phyloP scores from a whole-genome alignment of 805 yeast species.

The Saccharomycopsis lassenensis region DNA sequence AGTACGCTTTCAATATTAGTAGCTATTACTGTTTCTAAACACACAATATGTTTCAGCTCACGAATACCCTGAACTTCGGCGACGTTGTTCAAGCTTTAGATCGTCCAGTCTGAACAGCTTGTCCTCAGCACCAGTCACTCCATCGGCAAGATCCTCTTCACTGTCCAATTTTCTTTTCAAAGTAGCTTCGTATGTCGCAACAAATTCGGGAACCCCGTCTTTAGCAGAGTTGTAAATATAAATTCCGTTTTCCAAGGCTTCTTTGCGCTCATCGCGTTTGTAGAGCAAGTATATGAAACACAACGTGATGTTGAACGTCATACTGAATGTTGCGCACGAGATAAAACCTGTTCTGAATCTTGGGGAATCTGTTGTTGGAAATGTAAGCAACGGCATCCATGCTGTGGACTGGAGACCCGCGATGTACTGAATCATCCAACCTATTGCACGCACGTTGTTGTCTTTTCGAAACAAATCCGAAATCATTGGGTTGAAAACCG shows the following conservation, averaged over 20 bases:
- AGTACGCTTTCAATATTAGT: too few species aligned
- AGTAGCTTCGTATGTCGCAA: conserved; percentile 48
- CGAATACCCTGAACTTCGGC: too few species aligned
- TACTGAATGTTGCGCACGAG: conserved; percentile 32
- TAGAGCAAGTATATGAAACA: conserved; percentile 27
- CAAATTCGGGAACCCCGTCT: conserved; percentile 55
- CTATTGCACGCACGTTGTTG: conserved; percentile 43
- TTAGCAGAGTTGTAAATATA: conserved; percentile 26
- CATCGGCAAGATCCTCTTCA: too few species aligned
- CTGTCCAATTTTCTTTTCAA: too few species aligned
- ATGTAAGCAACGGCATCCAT: conserved; percentile 25
- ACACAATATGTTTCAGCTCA: too few species aligned
- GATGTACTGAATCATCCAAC: conserved; percentile 45
- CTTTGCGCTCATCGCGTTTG: conserved; percentile 29
- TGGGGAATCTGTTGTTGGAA: conserved; percentile 44
- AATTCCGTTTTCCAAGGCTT: conserved; percentile 30
- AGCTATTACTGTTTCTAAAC: too few species aligned
- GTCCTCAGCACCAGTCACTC: too few species aligned
- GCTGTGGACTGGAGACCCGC: conserved; percentile 33
- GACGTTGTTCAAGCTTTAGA: too few species aligned
- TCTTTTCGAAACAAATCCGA: conserved; percentile 49
- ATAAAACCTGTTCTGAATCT: conserved; percentile 41
- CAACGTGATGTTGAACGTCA: conserved; percentile 22
- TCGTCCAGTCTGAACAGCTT: too few species aligned
- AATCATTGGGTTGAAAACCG: conserved; percentile 47